These are phyloP conservation scores for Ogataea nonfermentans DNA, from an alignment of 805 yeast species.

Conservation along the genomic window DNA sequence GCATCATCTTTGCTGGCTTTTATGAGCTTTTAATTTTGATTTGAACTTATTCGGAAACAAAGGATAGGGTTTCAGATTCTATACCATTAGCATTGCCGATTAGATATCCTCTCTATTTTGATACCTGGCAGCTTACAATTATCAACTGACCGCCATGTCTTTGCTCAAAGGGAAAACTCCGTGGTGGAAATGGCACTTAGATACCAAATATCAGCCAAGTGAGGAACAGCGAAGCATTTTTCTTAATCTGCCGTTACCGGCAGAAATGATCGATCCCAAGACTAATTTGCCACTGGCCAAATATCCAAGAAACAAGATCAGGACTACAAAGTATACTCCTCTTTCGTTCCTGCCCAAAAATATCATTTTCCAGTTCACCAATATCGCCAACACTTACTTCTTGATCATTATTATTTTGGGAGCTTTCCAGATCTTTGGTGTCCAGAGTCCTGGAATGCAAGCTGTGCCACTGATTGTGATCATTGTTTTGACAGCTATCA, in stretches of 20 bases:
- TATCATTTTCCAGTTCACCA: constrained; percentile 51
- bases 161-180: constrained; percentile 8
- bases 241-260: constrained; percentile 60
- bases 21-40: too few species aligned
- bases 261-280: constrained; percentile 52
- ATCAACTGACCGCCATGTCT: not conserved
- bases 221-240: constrained; percentile 44
- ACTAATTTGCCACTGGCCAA: constrained; percentile 43
- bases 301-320: constrained; percentile 55
- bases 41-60: not conserved
- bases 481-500: constrained; percentile 68
- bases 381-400: constrained; percentile 61
- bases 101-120: too few species aligned
- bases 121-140: too few species aligned
- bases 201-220: constrained; percentile 1
- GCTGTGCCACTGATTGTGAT: constrained; percentile 82
- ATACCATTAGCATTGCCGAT: too few species aligned
- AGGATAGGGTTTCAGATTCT: not conserved
- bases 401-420: constrained; percentile 54
- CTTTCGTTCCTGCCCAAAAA: constrained; percentile 57
- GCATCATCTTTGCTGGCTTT: too few species aligned
- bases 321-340: constrained; percentile 65
- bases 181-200: constrained; percentile 4
- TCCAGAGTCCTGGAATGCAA: constrained; percentile 65
- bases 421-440: constrained; percentile 70